Evolutionary conservation across 2,329 filamentous ascomycete genomes (phyloP).

Genomic region (Hymenoscyphus repandus): DNA sequence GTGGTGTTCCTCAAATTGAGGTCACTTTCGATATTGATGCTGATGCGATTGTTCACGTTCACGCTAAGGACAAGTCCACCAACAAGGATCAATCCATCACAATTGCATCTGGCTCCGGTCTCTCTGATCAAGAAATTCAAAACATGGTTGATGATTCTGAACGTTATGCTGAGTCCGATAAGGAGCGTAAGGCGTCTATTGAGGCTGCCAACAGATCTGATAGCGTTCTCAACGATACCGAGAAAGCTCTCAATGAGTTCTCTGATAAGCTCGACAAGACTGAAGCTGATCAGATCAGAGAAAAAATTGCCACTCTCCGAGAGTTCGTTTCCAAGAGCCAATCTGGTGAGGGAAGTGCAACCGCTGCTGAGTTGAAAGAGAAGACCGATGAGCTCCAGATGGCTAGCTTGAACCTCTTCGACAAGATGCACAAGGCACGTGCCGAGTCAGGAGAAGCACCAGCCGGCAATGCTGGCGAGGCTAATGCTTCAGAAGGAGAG

Average conservation of each 20-base stretch:
- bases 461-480: slow-evolving; percentile 41
- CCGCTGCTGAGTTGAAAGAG: slow-evolving; percentile 91
- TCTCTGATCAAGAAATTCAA: slow-evolving; percentile 91
- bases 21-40: slow-evolving; percentile 99
- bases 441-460: slow-evolving; percentile 56
- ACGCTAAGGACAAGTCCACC: slow-evolving; percentile 98
- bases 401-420: slow-evolving; percentile 92
- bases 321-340: slow-evolving; percentile 94
- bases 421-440: slow-evolving; percentile 99
- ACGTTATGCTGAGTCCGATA: slow-evolving; percentile 90
- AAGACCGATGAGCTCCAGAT: slow-evolving; percentile 98
- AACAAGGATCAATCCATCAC: slow-evolving; percentile 99
- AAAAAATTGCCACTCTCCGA: slow-evolving; percentile 83
- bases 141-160: slow-evolving; percentile 97
- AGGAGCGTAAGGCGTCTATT: slow-evolving; percentile 93
- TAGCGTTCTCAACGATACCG: slow-evolving; percentile 92
- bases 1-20: slow-evolving; percentile 93
- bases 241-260: slow-evolving; percentile 96
- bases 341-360: slow-evolving; percentile 79
- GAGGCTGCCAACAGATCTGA: slow-evolving; percentile 97
- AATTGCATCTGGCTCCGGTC: slow-evolving; percentile 94
- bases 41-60: slow-evolving; percentile 95
- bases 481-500: slow-evolving; percentile 51
- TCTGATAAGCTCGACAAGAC: slow-evolving; percentile 95
- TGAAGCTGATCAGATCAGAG: slow-evolving; percentile 85